Evolutionary conservation across 1,139 yeast genomes (phyloP).

Genomic region (Debaryomyces psychrophilus): DNA sequence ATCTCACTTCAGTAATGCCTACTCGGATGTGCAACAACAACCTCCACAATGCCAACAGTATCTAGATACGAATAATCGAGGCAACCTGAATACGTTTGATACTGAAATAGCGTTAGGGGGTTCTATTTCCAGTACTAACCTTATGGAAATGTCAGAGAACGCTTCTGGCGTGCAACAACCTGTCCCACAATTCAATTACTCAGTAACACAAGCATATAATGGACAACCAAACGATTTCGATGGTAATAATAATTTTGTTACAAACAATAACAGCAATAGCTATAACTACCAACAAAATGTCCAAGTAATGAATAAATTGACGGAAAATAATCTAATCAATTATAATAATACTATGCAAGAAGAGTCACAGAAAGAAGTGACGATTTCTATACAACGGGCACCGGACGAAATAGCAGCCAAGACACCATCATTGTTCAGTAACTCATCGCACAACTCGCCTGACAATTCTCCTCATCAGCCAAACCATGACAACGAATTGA

Average conservation of each 20-base stretch:
- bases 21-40: constrained; percentile 18
- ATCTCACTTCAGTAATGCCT: constrained; percentile 32
- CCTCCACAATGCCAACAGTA: constrained; percentile 5
- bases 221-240: constrained; percentile 5
- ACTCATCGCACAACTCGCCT: constrained; percentile 41
- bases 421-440: constrained; percentile 50
- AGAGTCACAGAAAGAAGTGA: constrained; percentile 24
- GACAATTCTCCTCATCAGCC: constrained; percentile 23
- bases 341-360: constrained; percentile 18
- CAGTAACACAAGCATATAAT: constrained; percentile 12
- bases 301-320: constrained; percentile 20
- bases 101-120: constrained; percentile 46
- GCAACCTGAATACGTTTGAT: constrained; percentile 26
- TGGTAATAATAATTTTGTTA: background rate
- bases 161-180: background rate
- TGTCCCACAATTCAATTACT: constrained; percentile 18
- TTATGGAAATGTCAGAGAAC: constrained; percentile 21
- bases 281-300: constrained; percentile 14
- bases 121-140: constrained; percentile 43
- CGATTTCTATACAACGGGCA: constrained; percentile 37
- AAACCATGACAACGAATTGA: constrained; percentile 14
- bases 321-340: constrained; percentile 31
- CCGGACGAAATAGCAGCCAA: constrained; percentile 39
- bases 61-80: constrained; percentile 15
- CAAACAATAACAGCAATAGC: constrained; percentile 9